These are phyloP conservation scores for Dissophora ornata DNA, from an alignment of 192 early-diverging fungal genomes.

Conservation along the genomic window DNA sequence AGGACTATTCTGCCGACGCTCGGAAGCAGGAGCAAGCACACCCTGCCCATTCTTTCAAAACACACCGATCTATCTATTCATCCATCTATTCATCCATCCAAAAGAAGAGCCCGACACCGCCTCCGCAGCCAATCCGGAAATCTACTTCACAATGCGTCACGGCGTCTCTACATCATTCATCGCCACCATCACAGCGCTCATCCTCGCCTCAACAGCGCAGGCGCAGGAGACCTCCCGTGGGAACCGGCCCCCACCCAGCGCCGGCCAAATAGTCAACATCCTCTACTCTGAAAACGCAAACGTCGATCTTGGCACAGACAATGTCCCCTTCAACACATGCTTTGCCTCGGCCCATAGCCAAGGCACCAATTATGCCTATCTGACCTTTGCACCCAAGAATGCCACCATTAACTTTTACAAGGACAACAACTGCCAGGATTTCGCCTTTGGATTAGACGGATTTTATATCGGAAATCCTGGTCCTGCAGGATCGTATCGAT, in stretches of 20 bases:
- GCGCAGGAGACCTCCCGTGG: not conserved
- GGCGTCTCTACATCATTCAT: slow-evolving; percentile 6
- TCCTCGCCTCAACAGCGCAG: not conserved
- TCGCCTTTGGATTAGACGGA: slow-evolving; percentile 29
- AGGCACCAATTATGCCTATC: slow-evolving; percentile 18
- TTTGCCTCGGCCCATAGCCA: not conserved
- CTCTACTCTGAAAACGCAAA: slow-evolving; percentile 22
- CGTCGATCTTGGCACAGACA: slow-evolving; percentile 8
- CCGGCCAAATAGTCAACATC: slow-evolving; percentile 21
- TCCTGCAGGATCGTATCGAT: slow-evolving; percentile 21
- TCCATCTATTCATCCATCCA: too few relatives aligned
- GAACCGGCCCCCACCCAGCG: slow-evolving; percentile 10
- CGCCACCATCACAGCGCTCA: not conserved
- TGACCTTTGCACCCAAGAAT: slow-evolving; percentile 39
- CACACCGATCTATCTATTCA: too few relatives aligned
- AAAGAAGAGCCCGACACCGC: too few relatives aligned
- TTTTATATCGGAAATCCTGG: slow-evolving; percentile 35
- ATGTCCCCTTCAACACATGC: slow-evolving; percentile 30
- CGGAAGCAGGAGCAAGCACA: too few relatives aligned
- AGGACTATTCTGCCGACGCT: too few relatives aligned
- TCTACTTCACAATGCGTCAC: slow-evolving; percentile 4
- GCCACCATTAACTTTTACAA: slow-evolving; percentile 52
- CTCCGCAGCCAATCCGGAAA: too few relatives aligned
- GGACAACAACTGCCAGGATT: slow-evolving; percentile 22
- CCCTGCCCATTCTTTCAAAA: too few relatives aligned